Evolutionary conservation across 1,139 yeast species (phyloP).

Genomic region (Kurtzmaniella quercitrusa): DNA sequence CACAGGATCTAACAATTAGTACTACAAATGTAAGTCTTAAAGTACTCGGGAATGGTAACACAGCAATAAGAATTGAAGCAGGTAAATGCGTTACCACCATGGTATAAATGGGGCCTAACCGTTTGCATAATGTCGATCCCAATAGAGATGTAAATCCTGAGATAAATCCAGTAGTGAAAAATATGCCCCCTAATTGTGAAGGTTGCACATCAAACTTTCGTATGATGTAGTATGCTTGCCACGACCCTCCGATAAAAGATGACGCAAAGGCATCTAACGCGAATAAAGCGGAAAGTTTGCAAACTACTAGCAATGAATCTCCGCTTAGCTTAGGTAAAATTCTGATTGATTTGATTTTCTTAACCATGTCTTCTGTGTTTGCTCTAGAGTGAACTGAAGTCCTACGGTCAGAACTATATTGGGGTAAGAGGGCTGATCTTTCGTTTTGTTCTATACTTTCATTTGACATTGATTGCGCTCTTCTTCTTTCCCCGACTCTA

Average conservation of each 20-base stretch:
- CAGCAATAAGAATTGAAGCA: slow-evolving; percentile 33
- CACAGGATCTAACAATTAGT: slow-evolving; percentile 29
- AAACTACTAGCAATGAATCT: slow-evolving; percentile 15
- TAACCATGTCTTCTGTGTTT: neutral
- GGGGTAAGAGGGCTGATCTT: neutral
- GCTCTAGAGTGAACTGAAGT: neutral
- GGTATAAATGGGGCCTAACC: slow-evolving; percentile 40
- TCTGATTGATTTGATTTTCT: slow-evolving; percentile 1
- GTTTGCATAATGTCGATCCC: slow-evolving; percentile 39
- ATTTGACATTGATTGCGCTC: neutral
- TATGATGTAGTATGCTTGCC: slow-evolving; percentile 41
- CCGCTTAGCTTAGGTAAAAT: slow-evolving; percentile 2
- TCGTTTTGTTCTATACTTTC: neutral
- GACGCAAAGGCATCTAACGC: slow-evolving; percentile 43
- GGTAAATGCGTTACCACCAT: slow-evolving; percentile 45
- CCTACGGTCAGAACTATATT: neutral
- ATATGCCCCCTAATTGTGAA: slow-evolving; percentile 33
- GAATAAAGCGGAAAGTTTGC: slow-evolving; percentile 33
- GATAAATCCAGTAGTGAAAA: slow-evolving; percentile 34
- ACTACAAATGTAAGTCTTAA: slow-evolving; percentile 26
- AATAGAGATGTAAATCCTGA: slow-evolving; percentile 39
- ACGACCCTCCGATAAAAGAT: slow-evolving; percentile 39
- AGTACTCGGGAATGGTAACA: slow-evolving; percentile 33
- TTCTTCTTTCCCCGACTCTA: neutral
- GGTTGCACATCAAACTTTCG: slow-evolving; percentile 30